A percentile compares a stretch with the other conserved stretches of the same genome.
Evolutionary conservation across 306 rosid species (phyloP).

Genomic region (Albizia julibrissin): DNA sequence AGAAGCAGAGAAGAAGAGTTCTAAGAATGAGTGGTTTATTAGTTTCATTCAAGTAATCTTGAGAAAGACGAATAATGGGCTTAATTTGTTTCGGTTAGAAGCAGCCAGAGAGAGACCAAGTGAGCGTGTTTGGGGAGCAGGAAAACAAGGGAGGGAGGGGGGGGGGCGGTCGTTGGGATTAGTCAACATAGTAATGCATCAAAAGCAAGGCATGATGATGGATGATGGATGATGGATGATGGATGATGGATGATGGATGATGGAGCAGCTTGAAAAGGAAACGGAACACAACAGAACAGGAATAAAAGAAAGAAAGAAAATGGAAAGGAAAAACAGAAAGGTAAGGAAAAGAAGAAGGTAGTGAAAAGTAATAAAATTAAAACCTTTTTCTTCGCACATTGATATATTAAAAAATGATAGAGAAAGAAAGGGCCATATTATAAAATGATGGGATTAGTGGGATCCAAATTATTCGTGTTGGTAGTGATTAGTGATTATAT

Average conservation of each 20-base stretch:
- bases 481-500: neutral
- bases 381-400: neutral
- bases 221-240: constrained; percentile 46
- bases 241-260: constrained; percentile 51
- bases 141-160: neutral
- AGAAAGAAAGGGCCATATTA: neutral
- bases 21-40: constrained; percentile 38
- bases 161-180: too few relatives aligned
- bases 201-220: constrained; percentile 69
- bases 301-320: neutral
- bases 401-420: neutral
- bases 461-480: neutral
- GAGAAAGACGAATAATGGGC: constrained; percentile 29
- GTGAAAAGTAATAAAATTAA: neutral
- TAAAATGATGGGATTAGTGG: neutral
- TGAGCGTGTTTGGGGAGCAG: constrained; percentile 34
- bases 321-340: neutral
- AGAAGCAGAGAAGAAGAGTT: constrained; percentile 37
- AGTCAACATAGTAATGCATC: constrained; percentile 91
- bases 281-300: constrained; percentile 4
- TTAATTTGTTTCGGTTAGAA: constrained; percentile 19
- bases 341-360: neutral
- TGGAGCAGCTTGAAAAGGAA: constrained; percentile 52
- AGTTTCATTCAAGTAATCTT: constrained; percentile 62
- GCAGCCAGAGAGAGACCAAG: constrained; percentile 45